phyloP scores from a whole-genome alignment of 805 yeast genomes.

The Metschnikowia continentalis region DNA sequence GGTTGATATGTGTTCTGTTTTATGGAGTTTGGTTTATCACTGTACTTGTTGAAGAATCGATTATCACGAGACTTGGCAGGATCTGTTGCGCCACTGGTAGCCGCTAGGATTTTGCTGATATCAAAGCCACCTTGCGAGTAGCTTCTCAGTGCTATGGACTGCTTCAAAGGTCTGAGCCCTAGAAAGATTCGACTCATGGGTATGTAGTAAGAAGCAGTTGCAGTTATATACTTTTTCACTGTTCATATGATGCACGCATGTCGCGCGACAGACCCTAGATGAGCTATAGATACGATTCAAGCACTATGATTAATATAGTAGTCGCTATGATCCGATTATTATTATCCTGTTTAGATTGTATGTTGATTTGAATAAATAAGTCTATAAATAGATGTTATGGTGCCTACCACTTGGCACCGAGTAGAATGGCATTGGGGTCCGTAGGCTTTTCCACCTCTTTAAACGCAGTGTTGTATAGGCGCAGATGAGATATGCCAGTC shows the following conservation, averaged over 20 bases:
- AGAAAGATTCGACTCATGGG: background rate
- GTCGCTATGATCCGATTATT: no score
- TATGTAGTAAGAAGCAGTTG: background rate
- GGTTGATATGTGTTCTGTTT: no score
- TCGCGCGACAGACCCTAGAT: background rate
- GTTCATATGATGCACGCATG: background rate
- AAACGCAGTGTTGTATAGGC: slow-evolving; percentile 46
- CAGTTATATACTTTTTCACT: background rate
- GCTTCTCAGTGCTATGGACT: background rate
- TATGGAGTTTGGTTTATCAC: background rate
- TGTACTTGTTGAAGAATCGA: slow-evolving; percentile 1
- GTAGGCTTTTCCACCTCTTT: slow-evolving; percentile 49
- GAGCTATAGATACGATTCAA: background rate
- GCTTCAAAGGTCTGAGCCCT: background rate
- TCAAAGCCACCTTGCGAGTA: background rate
- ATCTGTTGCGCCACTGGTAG: background rate
- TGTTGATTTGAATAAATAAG: background rate
- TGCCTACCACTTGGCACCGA: slow-evolving; percentile 54
- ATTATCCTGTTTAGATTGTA: background rate
- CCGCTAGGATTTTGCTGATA: background rate
- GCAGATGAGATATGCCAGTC: slow-evolving; percentile 26
- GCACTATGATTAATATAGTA: no score
- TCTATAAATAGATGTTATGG: background rate
- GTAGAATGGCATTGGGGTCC: slow-evolving; percentile 42
- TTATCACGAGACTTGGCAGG: background rate